Base-by-base conservation (phyloP, 1,284 basidiomycete genomes). In the Ustanciosporium gigantosporum region DNA sequence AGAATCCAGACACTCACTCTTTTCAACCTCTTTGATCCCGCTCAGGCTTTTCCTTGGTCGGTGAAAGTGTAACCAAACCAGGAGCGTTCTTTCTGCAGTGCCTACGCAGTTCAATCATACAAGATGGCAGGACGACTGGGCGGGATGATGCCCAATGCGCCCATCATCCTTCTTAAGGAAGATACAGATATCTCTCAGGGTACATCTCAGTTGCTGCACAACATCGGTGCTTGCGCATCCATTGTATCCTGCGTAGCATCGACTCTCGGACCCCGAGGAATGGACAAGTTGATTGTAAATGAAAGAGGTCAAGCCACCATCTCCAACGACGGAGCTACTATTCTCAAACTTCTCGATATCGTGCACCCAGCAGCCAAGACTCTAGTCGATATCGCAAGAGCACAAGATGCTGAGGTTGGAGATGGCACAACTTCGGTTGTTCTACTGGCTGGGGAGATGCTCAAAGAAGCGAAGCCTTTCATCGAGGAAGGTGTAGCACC, bases 381-480 rank as follows among this genome's bases (percentile, higher is more conserved):
- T 20, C 83, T 98, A 41, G 94, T 97, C 42, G 94, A 98, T 77
- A 97, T 97, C 77, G 94, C 93, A 32, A 86, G 94, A 31, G 94
- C 94, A 6, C 94, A 98, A 79, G 94, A 98, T 78, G 93, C 94
- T 16, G 94, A 98, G 80, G 91, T 98, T 38, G 94, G 94, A 42
- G 94, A 98, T 81, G 94, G 94, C 29, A 99, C 95, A 0, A 99
- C 95, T 4, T 91, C 87, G 75, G 95, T 99, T 5, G 90, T 93
- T 3, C 83, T 98, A 9, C 82, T 96, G 39, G 94, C 95, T 8
- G 90, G 92, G 0, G 94, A 98, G 79, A 82, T 99, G 43, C 81
- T 99, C 67, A 96, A 96, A 80, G 93, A 97, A 81, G 84, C 93
- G 36, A 86, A 88, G 70, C 85, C 85, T 9, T 94, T 90, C 76